Base-by-base conservation (phyloP, 495 filamentous ascomycete species). In the Xylona heveae region DNA sequence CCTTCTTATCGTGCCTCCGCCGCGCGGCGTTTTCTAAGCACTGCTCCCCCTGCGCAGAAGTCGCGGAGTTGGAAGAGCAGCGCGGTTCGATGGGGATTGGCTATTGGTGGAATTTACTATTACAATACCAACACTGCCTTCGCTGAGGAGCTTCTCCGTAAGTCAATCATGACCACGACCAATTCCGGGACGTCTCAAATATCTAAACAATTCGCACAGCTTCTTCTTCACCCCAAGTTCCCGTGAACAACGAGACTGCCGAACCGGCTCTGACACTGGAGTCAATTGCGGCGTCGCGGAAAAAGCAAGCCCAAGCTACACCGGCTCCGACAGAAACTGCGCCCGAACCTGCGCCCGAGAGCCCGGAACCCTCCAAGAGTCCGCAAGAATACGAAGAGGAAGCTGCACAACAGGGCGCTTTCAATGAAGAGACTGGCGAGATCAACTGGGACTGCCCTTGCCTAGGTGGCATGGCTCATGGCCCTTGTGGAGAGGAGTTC, bases 371-470 rank as follows among this genome's bases (percentile, higher is more conserved):
- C 15, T 12, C 13, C 19, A 9, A 16, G 6, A 31, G 2, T 14
- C 19, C 14, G 24, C 64, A 70, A 39, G 72, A 66, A 4, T 56
- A 88, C 10, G 74, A 88, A 52, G 67, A 78, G 29, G 79, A 94
- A 52, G 81, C 82, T 14, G 62, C 53, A 32, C 63, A 81, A 39
- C 68, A 94, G 50, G 88, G 84, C 14, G 88, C 88, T 0, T 97
- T 94, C 58, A 85, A 97, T 53, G 80, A 81, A 8, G 90, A 95
- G 62, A 97, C 88, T 6, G 88, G 88, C 40, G 88, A 95, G 65
- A 97, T 97, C 56, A 95, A 97, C 62, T 97, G 90, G 90, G 88
- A 94, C 49, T 97, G 88, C 54, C 88, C 90, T 13, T 97, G 88
- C 48, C 59, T 97, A 16, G 88, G 88, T 30, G 88, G 88, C 18